Base-by-base conservation (phyloP, 129 eudicot genomes). In the Escallonia rubra region DNA sequence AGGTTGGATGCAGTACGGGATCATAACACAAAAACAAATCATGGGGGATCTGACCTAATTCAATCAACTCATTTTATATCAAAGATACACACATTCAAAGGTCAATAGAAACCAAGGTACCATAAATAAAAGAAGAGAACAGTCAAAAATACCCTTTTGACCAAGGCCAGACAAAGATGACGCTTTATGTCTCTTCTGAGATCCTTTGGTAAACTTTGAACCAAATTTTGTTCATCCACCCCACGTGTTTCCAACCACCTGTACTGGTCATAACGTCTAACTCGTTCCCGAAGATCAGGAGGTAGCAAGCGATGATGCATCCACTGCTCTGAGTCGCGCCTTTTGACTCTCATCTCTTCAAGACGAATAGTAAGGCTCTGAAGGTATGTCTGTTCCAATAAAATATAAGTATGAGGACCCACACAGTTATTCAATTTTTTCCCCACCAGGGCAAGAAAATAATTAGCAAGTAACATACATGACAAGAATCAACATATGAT, bases 231-330 rank as follows among this genome's bases (percentile, higher is more conserved):
- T 58, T 73, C 81, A 42, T 76, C 76, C 13, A 76, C 81, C n/a
- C 81, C 81, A 3, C 81, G 68, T 2, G 81, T 76, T 68, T 68
- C 72, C 66, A 72, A 70, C 83, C 79, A 68, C 64, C 68, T 73
- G 66, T 68, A 68, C 41, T 73, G 78, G 58, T 79, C 79, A 68
- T 85, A 85, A 3, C 86, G 86, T 55, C 90, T 45, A 57, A 85
- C 90, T 65, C 86, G 72, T 57, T 85, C 86, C 69, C 84, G 72
- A 7, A 85, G 90, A 43, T 78, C 86, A 50, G 65, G 76, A 10
- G 90, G 90, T 43, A 85, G 86, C 16, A 85, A 77, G 44, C 90
- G 76, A 65, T 85, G 90, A 78, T 81, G 90, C 90, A 85, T 85
- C 90, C 90, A 85, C 16, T 81, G 90, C 85, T 85, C 90, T 7